A percentile compares a stretch with the other conserved stretches of the same genome.
Conservation (phyloP, 2,329 filamentous ascomycete genomes). For the Cladophialophora yegresii region DNA sequence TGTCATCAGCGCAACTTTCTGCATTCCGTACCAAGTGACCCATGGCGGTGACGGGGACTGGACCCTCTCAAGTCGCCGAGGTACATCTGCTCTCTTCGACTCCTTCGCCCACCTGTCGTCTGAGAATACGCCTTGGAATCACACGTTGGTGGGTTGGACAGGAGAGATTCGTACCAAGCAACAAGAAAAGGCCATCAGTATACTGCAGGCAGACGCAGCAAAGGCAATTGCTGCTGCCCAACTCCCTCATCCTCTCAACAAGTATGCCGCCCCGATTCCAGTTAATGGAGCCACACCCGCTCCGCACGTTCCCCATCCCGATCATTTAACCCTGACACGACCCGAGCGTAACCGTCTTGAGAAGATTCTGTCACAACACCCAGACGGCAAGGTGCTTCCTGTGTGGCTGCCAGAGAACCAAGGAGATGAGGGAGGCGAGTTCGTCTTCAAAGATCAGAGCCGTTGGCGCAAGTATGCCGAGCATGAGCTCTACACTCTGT, state of each 20-base stretch:
- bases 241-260: constrained; percentile 61
- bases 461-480: constrained; percentile 90
- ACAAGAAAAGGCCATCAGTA: constrained; percentile 20
- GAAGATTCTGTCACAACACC: constrained; percentile 68
- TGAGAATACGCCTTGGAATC: constrained; percentile 81
- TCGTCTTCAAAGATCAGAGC: constrained; percentile 75
- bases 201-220: constrained; percentile 18
- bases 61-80: constrained; percentile 74
- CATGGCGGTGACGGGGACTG: constrained; percentile 58
- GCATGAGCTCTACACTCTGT: constrained; percentile 85
- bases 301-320: constrained; percentile 51
- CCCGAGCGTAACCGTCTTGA: constrained; percentile 74
- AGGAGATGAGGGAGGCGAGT: constrained; percentile 67
- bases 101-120: constrained; percentile 86
- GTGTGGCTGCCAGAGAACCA: constrained; percentile 84
- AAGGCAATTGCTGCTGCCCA: constrained; percentile 17
- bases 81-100: constrained; percentile 89
- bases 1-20: constrained; percentile 65
- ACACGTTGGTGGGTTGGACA: constrained; percentile 92
- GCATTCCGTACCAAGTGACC: constrained; percentile 62
- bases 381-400: constrained; percentile 76
- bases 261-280: constrained; percentile 48
- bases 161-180: constrained; percentile 68
- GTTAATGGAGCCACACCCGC: constrained; percentile 37
- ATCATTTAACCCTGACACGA: constrained; percentile 70